phyloP scores from a whole-genome alignment of 768 basidiomycete genomes.

The Serendipita sp. region DNA sequence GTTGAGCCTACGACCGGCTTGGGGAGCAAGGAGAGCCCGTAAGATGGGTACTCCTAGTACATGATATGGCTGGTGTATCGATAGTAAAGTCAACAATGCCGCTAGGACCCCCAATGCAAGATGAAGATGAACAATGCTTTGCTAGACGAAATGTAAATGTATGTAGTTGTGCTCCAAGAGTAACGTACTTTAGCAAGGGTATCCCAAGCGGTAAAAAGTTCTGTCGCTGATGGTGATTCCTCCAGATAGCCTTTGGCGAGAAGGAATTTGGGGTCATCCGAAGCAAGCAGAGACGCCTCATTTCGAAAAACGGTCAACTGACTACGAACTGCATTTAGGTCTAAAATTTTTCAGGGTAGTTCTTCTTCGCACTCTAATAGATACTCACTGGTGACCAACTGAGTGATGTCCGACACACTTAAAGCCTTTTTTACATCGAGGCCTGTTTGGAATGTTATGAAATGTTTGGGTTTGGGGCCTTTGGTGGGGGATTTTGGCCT shows the following conservation, averaged over 20 bases:
- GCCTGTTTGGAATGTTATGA: background rate
- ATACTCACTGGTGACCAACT: background rate
- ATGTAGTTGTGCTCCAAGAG: background rate
- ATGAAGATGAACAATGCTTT: background rate
- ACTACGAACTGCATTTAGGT: background rate
- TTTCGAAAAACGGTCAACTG: background rate
- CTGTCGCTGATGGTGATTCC: background rate
- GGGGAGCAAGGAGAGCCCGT: slow-evolving; percentile 38
- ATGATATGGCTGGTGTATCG: slow-evolving; percentile 55
- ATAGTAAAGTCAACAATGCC: slow-evolving; percentile 42
- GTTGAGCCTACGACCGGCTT: slow-evolving; percentile 41
- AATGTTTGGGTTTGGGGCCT: too few species aligned
- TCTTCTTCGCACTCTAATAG: background rate
- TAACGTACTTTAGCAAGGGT: background rate
- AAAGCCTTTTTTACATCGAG: background rate
- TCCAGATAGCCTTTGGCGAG: slow-evolving; percentile 1
- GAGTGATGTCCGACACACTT: background rate
- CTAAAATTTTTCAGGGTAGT: background rate
- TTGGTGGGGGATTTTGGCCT: background rate
- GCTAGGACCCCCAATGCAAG: slow-evolving; percentile 39
- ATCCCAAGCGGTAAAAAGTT: background rate
- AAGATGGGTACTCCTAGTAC: slow-evolving; percentile 44
- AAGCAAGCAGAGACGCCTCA: background rate
- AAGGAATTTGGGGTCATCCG: background rate
- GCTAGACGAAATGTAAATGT: background rate